Base-by-base conservation (phyloP, 1,139 yeast species). In the Geotrichum reessii region DNA sequence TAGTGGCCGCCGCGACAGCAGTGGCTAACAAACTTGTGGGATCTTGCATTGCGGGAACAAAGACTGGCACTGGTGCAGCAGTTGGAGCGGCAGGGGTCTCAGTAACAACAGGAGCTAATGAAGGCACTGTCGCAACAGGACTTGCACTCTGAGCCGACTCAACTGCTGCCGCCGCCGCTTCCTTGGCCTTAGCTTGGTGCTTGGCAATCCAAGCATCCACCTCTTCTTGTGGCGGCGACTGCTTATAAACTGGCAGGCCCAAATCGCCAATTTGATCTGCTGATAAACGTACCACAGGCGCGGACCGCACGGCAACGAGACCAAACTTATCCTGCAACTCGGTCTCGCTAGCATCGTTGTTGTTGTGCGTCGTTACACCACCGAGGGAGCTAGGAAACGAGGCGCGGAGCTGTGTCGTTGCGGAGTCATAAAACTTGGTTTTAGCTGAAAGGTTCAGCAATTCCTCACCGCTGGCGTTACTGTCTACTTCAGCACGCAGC, bases 381-480 rank as follows among this genome's bases (percentile, higher is more conserved):
- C 44, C 44, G 9, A 37, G 44, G 12, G 44, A n/a, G 7, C 37
- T 50, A 25, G 24, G 37, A 50, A 66, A 65, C 4, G 65, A 66
- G 21, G 62, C 62, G 21, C 75, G 67, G 31, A 74, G 64, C 14
- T 65, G 62, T 22, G 65, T 66, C 27, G 69, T 70, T 27, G 66
- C 69, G 24, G 59, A 48, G 51, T 63, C 63, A 61, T 61, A 68
- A 58, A 63, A 65, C 21, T 59, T 63, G 22, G 47, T 49, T 53
- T 53, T 58, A 50, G 60, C 63, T 22, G 52, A 49, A 25, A 52
- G 28, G 14, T 37, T 49, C 25, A 21, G 49, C 12, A 27, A 7
- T 7, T 42, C 8, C 21, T 44, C 14, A 5, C 53, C 25, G 28
- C 27, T n/a, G n/a, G 17, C 6, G 22, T 22, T 12, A 28, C 9